These are phyloP conservation scores for Hypoxylon fragiforme DNA, from an alignment of 495 filamentous ascomycete species.

Conservation along the genomic window DNA sequence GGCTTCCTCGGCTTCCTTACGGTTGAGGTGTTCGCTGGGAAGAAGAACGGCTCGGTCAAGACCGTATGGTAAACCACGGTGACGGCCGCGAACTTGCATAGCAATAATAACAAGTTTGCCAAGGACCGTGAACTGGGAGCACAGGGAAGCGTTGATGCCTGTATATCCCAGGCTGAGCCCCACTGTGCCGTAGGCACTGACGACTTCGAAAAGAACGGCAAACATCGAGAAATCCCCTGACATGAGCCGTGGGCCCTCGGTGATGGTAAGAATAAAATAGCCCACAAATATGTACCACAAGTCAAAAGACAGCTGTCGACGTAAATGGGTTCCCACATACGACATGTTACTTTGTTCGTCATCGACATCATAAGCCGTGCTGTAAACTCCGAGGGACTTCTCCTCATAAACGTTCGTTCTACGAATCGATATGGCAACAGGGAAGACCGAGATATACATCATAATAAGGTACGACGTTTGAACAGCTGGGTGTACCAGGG, in stretches of 20 bases:
- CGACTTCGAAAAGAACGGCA: constrained; percentile 82
- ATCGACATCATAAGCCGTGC: constrained; percentile 37
- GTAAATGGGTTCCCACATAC: constrained; percentile 86
- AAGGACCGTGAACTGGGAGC: constrained; percentile 72
- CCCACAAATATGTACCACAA: constrained; percentile 93
- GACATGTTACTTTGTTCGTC: constrained; percentile 61
- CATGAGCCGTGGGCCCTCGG: constrained; percentile 70
- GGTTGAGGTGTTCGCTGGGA: constrained; percentile 74
- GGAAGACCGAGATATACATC: constrained; percentile 99
- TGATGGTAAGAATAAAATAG: constrained; percentile 82
- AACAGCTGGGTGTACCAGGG: constrained; percentile 81
- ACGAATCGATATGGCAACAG: constrained; percentile 90
- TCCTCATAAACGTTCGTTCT: constrained; percentile 98
- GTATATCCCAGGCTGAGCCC: constrained; percentile 86
- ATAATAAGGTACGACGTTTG: constrained; percentile 96
- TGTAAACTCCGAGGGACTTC: constrained; percentile 83
- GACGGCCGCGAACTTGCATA: constrained; percentile 90
- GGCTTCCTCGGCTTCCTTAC: constrained; percentile 65
- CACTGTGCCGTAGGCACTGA: constrained; percentile 93
- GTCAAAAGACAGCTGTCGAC: constrained; percentile 89
- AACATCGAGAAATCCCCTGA: constrained; percentile 72
- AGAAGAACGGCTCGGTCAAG: constrained; percentile 89
- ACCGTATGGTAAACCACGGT: constrained; percentile 88
- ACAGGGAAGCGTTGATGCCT: constrained; percentile 73
- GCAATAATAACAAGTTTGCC: constrained; percentile 92